These are phyloP conservation scores for Chlamydomonas eustigma DNA, from an alignment of 139 green algal species.

Conservation along the genomic window DNA sequence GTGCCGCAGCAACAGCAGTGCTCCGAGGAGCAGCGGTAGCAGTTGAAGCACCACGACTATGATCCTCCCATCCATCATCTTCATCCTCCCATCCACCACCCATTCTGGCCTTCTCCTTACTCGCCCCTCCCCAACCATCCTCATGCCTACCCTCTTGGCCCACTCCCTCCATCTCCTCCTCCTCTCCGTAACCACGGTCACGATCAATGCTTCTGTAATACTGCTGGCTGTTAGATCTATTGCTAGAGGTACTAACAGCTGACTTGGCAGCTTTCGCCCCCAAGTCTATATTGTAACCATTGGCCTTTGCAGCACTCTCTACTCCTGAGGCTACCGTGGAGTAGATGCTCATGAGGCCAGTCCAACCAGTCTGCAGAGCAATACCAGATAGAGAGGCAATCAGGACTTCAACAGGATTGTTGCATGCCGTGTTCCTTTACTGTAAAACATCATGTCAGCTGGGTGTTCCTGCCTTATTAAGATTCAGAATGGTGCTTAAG, in stretches of 20 bases:
- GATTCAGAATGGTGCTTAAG: no score
- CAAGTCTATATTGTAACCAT: constrained; percentile 50
- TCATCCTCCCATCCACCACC: neutral
- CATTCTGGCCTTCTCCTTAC: neutral
- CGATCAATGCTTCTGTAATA: no score
- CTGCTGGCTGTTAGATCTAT: no score
- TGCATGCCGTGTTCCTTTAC: no score
- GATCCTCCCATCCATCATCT: neutral
- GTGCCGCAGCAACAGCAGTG: neutral
- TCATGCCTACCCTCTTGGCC: neutral
- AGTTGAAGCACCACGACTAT: neutral
- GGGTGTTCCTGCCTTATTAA: no score
- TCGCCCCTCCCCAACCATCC: no score
- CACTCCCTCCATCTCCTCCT: neutral
- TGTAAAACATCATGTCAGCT: no score
- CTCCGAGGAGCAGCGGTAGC: no score
- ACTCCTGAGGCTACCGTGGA: constrained; percentile 46
- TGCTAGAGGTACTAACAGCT: neutral
- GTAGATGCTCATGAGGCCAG: constrained; percentile 44
- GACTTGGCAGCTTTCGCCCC: constrained; percentile 27
- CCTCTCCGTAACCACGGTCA: neutral
- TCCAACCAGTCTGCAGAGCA: constrained; percentile 41
- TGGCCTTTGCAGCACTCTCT: constrained; percentile 46
- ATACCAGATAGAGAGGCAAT: no score
- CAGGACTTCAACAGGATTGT: no score